Percentiles rank a stretch among this genome's conserved stretches.
These are phyloP conservation scores for Aureococcus anophagefferens DNA, from an alignment of 108 stramenopile genomes.

Conservation along the genomic window DNA sequence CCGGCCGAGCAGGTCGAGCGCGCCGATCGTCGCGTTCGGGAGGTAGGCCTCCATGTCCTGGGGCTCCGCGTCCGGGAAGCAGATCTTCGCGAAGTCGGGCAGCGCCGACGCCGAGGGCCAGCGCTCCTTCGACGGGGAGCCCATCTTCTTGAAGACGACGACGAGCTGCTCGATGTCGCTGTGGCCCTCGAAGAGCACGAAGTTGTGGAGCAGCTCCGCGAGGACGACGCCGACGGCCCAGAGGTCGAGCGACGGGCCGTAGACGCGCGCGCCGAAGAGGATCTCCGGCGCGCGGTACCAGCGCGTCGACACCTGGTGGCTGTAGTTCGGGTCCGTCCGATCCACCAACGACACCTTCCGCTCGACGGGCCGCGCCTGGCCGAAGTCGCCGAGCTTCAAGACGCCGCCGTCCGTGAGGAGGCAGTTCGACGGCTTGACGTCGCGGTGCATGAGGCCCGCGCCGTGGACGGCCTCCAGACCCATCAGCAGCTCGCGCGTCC, in stretches of 20 bases:
- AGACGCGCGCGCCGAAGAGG: conserved; percentile 28
- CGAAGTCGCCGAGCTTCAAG: conserved; percentile 50
- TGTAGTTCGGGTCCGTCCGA: not conserved
- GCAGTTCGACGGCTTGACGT: conserved; percentile 14
- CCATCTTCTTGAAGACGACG: not conserved
- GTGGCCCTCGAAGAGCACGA: not conserved
- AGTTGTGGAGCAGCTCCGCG: conserved; percentile 29
- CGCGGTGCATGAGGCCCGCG: conserved; percentile 11
- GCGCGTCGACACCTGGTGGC: conserved; percentile 26
- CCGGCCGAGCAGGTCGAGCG: not conserved
- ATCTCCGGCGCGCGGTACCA: conserved; percentile 54
- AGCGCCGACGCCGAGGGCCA: not conserved
- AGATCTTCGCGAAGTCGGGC: not conserved
- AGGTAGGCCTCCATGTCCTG: not conserved
- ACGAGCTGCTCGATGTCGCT: not conserved
- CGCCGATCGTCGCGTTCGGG: not conserved
- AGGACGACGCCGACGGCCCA: conserved; percentile 51
- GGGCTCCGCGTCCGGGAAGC: not conserved
- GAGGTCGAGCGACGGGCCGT: conserved; percentile 32
- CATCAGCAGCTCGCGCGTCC: not conserved
- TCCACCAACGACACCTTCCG: no score
- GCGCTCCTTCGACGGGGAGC: not conserved
- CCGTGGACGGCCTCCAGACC: not conserved
- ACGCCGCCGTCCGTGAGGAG: conserved; percentile 13
- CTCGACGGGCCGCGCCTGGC: conserved; percentile 33